Percentiles rank a stretch among this genome's conserved stretches.
These are phyloP conservation scores for Rubroboletus satanas DNA, from an alignment of 768 basidiomycete species.

Conservation along the genomic window DNA sequence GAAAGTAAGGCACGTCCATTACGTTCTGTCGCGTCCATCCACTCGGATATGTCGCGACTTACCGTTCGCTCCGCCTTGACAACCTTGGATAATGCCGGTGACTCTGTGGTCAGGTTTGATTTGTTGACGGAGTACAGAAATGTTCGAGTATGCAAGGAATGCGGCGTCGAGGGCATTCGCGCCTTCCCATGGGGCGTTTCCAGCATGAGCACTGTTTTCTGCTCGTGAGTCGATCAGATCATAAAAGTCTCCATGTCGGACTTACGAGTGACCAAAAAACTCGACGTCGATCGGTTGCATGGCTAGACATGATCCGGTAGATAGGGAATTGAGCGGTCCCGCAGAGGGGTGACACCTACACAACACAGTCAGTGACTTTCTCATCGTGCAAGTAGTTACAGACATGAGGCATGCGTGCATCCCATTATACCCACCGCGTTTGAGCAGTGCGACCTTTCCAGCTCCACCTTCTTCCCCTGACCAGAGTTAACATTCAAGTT, in stretches of 20 bases:
- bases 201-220: constrained; percentile 64
- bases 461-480: constrained; percentile 75
- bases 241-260: constrained; percentile 3
- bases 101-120: constrained; percentile 77
- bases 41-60: constrained; percentile 15
- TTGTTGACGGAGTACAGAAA: constrained; percentile 83
- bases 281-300: constrained; percentile 65
- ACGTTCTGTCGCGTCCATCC: too few species aligned
- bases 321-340: constrained; percentile 49
- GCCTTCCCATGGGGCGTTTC: constrained; percentile 82
- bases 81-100: constrained; percentile 72
- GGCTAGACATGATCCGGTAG: constrained; percentile 54
- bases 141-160: constrained; percentile 73
- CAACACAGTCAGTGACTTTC: constrained; percentile 11
- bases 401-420: constrained; percentile 84
- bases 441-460: constrained; percentile 71
- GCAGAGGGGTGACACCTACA: constrained; percentile 69
- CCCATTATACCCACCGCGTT: constrained; percentile 71
- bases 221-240: constrained; percentile 2
- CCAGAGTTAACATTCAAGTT: constrained; percentile 5
- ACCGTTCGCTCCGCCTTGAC: constrained; percentile 70
- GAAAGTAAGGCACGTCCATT: background rate
- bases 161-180: constrained; percentile 87
- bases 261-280: constrained; percentile 71
- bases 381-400: constrained; percentile 11